phyloP scores from a whole-genome alignment of 805 yeast genomes.

The Kluyveromyces siamensis region DNA sequence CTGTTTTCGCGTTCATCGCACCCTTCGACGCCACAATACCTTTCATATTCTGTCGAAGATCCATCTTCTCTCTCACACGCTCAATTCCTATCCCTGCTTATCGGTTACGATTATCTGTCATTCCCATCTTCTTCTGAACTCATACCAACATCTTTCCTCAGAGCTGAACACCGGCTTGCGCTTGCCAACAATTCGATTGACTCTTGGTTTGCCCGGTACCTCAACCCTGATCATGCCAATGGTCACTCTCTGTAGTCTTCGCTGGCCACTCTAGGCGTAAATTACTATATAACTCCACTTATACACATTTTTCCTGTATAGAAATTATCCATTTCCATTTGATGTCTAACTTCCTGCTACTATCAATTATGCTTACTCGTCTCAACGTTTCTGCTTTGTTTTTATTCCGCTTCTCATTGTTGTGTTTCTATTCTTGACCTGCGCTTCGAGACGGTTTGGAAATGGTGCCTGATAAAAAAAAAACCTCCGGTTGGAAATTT shows the following conservation, averaged over 20 bases:
- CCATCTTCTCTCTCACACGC: neutral
- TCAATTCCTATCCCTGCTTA: neutral
- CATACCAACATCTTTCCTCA: neutral
- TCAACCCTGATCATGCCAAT: neutral
- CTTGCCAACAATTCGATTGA: neutral
- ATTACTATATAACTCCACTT: too few species aligned
- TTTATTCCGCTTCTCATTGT: neutral
- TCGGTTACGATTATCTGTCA: neutral
- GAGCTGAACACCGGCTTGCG: slow-evolving; percentile 1
- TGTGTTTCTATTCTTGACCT: neutral
- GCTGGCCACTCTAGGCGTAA: neutral
- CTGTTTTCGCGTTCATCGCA: too few species aligned
- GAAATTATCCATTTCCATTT: too few species aligned
- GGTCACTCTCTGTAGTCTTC: neutral
- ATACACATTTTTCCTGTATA: too few species aligned
- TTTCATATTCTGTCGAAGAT: neutral
- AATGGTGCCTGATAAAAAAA: neutral
- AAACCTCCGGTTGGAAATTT: neutral
- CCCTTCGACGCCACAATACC: neutral
- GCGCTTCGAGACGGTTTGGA: neutral
- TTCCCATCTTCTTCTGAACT: neutral
- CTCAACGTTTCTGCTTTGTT: too few species aligned
- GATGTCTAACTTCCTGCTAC: too few species aligned
- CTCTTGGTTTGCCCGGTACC: neutral
- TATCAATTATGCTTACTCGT: too few species aligned